phyloP scores from a whole-genome alignment of 2,329 filamentous ascomycete species.

The Aspergillus viridinutans region DNA sequence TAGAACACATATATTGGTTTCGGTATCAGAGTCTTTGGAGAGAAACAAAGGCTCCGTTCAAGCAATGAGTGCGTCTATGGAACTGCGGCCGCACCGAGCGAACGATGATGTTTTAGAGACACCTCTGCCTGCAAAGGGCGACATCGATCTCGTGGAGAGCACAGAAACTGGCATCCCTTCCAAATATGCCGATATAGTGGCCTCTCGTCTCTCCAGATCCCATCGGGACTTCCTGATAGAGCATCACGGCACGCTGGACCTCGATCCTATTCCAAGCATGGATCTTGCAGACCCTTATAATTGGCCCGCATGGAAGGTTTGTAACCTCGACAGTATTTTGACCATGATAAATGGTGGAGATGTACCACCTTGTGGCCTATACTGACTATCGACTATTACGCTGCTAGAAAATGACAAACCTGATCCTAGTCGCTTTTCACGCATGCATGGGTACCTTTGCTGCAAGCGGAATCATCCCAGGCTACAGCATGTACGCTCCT shows the following conservation, averaged over 20 bases:
- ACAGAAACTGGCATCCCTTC: conserved; percentile 21
- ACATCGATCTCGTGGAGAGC: conserved; percentile 28
- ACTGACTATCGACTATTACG: conserved; percentile 1
- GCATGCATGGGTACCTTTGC: conserved; percentile 57
- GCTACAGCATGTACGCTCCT: conserved; percentile 39
- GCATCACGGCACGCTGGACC: conserved; percentile 52
- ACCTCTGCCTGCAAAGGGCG: conserved; percentile 16
- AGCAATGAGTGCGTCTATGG: conserved; percentile 22
- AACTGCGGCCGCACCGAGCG: conserved; percentile 22
- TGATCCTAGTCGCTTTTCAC: conserved; percentile 55
- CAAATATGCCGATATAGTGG: conserved; percentile 24
- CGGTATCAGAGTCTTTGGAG: neutral
- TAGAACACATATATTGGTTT: neutral
- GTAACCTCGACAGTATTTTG: neutral
- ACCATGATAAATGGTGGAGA: neutral
- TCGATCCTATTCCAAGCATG: conserved; percentile 51
- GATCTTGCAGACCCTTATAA: conserved; percentile 54
- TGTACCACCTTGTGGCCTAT: no score
- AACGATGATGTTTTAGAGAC: conserved; percentile 9
- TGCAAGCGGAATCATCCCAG: conserved; percentile 54
- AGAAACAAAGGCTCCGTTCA: neutral
- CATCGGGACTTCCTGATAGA: conserved; percentile 49
- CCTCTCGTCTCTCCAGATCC: conserved; percentile 24
- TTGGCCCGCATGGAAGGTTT: conserved; percentile 52
- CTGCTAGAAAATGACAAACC: conserved; percentile 50